A percentile compares a stretch with the other conserved stretches of the same genome.
These are phyloP conservation scores for Juglanconis sp. DNA, from an alignment of 2,329 filamentous ascomycete species.

Conservation along the genomic window DNA sequence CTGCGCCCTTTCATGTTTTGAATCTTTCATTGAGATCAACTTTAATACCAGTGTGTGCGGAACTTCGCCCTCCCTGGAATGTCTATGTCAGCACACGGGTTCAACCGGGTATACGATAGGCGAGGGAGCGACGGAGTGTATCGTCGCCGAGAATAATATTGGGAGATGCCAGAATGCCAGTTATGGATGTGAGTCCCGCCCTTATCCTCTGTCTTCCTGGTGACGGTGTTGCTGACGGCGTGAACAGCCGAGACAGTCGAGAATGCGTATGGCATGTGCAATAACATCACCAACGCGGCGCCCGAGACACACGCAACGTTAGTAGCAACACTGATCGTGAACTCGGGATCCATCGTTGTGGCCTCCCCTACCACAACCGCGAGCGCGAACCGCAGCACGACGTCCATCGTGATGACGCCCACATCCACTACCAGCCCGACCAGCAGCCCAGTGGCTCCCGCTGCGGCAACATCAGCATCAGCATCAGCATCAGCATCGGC, in stretches of 20 bases:
- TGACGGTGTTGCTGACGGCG: slow-evolving; percentile 17
- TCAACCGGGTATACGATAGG: slow-evolving; percentile 64
- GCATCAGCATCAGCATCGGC: slow-evolving; percentile 29
- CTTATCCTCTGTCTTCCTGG: not conserved
- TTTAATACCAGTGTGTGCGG: slow-evolving; percentile 51
- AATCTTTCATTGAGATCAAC: slow-evolving; percentile 59
- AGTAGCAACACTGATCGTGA: slow-evolving; percentile 51
- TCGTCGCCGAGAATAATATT: slow-evolving; percentile 49
- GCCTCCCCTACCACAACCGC: slow-evolving; percentile 19
- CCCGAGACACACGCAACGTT: slow-evolving; percentile 57
- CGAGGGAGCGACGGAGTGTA: slow-evolving; percentile 68
- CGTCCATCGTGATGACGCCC: slow-evolving; percentile 12
- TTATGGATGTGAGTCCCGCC: slow-evolving; percentile 32
- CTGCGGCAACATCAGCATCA: slow-evolving; percentile 45
- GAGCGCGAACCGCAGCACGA: slow-evolving; percentile 15
- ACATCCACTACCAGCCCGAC: slow-evolving; percentile 3
- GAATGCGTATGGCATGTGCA: slow-evolving; percentile 58
- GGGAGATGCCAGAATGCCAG: slow-evolving; percentile 51
- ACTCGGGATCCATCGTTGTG: slow-evolving; percentile 31
- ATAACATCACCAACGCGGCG: slow-evolving; percentile 44
- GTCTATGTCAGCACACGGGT: slow-evolving; percentile 61
- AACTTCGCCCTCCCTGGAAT: slow-evolving; percentile 51
- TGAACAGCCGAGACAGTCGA: slow-evolving; percentile 38
- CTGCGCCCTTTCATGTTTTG: slow-evolving; percentile 61
- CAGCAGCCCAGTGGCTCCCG: slow-evolving; percentile 73